Evolutionary conservation across 331 rosid species (phyloP), one percentile per base, ranked within the genome.

Genomic region (Telfairia occidentalis): DNA sequence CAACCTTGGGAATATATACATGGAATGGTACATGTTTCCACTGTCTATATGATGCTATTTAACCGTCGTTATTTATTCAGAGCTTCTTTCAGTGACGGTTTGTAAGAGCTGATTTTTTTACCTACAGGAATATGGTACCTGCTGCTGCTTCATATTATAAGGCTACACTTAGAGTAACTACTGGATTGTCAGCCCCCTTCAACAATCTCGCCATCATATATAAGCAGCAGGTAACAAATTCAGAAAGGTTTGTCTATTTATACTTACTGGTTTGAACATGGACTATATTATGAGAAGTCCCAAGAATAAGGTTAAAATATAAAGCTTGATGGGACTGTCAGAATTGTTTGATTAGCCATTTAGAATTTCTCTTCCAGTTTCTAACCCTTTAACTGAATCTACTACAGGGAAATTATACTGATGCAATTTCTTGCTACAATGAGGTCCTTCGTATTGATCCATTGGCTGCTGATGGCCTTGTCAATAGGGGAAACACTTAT

Each of bases 401-500:
- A 60, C 80, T 26, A 74, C 81, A 95, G 99, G 99, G 99, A 45
- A 95, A 91, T 79, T 92, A 92, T 75, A 90, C 89, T 57, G 99
- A 95, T 89, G 97, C 99, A 58, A 90, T 95, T 79, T 90, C 97
- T 28, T 95, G 99, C 86, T 95, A 95, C 85, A 95, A 90, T 73
- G 99, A 95, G 83, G 97, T 95, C 50, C 97, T 92, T 67, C 96
- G 97, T 53, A 92, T 95, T 78, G 99, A 95, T 82, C 97, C 99
- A 69, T 77, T 95, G 90, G 99, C 99, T 54, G 99, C 96, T 74
- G 99, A 95, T 80, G 97, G 99, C 67, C 97, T 95, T 80, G 99
- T 95, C 76, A 95, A 95, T 71, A 90, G 99, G 86, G 99, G 99
- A 16, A 95, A 95, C 83, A 95, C 99, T 1, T 95, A 83, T 77